phyloP scores from a whole-genome alignment of 78 protist species.

The Emiliania huxleyi region DNA sequence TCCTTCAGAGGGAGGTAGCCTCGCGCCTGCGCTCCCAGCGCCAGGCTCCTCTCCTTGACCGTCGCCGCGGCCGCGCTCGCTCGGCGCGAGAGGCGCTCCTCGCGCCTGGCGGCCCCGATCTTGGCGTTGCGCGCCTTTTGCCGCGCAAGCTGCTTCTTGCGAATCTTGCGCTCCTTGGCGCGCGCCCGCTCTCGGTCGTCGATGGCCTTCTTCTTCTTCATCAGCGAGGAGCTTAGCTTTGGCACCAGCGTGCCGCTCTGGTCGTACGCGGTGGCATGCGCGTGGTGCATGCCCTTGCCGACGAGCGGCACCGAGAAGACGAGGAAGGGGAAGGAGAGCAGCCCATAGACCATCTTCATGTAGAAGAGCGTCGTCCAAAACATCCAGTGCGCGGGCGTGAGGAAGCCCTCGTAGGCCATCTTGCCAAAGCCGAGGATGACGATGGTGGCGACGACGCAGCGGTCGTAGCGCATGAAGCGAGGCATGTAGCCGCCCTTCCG shows the following conservation, averaged over 20 bases:
- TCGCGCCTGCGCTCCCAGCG: too few relatives aligned
- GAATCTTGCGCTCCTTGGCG: background rate
- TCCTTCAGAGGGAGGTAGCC: too few relatives aligned
- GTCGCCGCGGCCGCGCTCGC: too few relatives aligned
- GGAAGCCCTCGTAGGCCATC: background rate
- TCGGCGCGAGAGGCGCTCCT: too few relatives aligned
- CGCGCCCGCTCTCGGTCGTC: background rate
- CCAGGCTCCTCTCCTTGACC: too few relatives aligned
- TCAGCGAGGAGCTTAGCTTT: background rate
- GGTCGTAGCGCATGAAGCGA: background rate
- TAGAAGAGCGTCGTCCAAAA: background rate
- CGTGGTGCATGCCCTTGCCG: background rate
- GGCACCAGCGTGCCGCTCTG: background rate
- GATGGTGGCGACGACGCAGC: background rate
- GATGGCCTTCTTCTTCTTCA: background rate
- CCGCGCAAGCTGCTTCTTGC: background rate
- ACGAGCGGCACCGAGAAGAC: background rate
- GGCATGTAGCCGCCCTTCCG: background rate
- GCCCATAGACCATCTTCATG: background rate
- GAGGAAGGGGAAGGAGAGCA: background rate
- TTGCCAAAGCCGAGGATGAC: background rate
- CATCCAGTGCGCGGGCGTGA: background rate
- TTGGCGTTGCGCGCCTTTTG: too few relatives aligned
- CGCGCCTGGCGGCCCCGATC: too few relatives aligned
- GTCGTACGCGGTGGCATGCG: background rate